Evolutionary conservation across 2,329 filamentous ascomycete species (phyloP).

Genomic region (Fusarium nelsonii): DNA sequence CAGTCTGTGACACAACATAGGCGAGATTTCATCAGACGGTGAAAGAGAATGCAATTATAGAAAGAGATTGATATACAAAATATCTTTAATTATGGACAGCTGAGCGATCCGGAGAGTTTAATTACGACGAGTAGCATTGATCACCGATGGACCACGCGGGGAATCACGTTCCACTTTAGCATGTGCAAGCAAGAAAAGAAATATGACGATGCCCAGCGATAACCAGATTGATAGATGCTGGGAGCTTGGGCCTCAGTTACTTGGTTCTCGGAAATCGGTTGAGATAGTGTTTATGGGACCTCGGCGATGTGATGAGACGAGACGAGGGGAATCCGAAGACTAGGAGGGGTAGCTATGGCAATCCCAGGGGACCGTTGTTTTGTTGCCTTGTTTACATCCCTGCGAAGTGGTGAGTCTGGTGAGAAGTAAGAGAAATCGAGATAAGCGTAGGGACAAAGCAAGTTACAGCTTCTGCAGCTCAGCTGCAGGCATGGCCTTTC

Average conservation of each 20-base stretch:
- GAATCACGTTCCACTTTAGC: slow-evolving; percentile 17
- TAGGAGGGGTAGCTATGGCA: slow-evolving; percentile 26
- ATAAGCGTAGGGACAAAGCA: slow-evolving; percentile 22
- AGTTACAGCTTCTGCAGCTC: slow-evolving; percentile 19
- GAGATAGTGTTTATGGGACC: neutral
- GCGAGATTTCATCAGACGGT: slow-evolving; percentile 49
- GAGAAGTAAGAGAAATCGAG: slow-evolving; percentile 24
- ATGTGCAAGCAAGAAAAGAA: slow-evolving; percentile 17
- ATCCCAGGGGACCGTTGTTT: slow-evolving; percentile 30
- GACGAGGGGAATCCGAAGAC: neutral
- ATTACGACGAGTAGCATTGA: slow-evolving; percentile 44
- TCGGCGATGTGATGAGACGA: slow-evolving; percentile 18
- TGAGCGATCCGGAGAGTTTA: slow-evolving; percentile 37
- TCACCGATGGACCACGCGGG: slow-evolving; percentile 35
- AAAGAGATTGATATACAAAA: slow-evolving; percentile 2
- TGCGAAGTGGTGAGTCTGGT: slow-evolving; percentile 13
- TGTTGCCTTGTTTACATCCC: slow-evolving; percentile 39
- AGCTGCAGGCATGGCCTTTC: slow-evolving; percentile 9
- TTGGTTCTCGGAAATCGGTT: slow-evolving; percentile 22
- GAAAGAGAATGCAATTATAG: slow-evolving; percentile 24
- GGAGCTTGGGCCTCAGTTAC: slow-evolving; percentile 21
- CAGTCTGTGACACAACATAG: slow-evolving; percentile 10
- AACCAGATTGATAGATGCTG: slow-evolving; percentile 2
- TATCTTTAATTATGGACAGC: slow-evolving; percentile 42
- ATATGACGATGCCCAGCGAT: slow-evolving; percentile 3